Evolutionary conservation across 352 stramenopile genomes (phyloP).

Genomic region (Phytophthora ramorum): DNA sequence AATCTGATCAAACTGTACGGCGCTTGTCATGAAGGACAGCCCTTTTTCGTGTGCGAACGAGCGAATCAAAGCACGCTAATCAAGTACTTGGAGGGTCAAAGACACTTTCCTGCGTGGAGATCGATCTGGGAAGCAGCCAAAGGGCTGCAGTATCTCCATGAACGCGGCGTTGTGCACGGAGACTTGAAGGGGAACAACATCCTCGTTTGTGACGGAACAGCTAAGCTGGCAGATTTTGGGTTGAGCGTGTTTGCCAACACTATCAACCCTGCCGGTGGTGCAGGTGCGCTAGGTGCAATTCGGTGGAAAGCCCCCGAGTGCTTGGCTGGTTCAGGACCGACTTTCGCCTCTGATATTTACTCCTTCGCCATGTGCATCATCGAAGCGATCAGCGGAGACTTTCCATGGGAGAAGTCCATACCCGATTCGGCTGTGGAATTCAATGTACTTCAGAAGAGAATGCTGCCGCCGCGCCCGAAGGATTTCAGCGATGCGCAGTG

Average conservation of each 20-base stretch:
- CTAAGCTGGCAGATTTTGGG: constrained; percentile 30
- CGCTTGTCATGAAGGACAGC: not conserved
- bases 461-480: not conserved
- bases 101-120: constrained; percentile 16
- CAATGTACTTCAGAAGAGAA: not conserved
- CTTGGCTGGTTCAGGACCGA: not conserved
- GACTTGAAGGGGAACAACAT: constrained; percentile 44
- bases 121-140: constrained; percentile 34
- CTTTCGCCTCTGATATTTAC: not conserved
- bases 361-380: not conserved
- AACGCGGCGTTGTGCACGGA: constrained; percentile 52
- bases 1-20: not conserved
- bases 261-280: not conserved
- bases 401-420: constrained; percentile 6
- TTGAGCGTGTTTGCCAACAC: constrained; percentile 24
- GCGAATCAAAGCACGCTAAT: not conserved
- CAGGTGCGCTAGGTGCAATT: not conserved
- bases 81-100: constrained; percentile 5
- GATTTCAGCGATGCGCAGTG: not conserved
- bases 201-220: constrained; percentile 32
- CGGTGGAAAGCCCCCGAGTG: not conserved
- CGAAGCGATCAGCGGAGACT: not conserved
- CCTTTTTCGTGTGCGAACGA: not conserved
- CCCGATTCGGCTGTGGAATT: not conserved
- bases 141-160: constrained; percentile 38